phyloP scores from a whole-genome alignment of 208 protist species.

The Trypanosoma theileri region DNA sequence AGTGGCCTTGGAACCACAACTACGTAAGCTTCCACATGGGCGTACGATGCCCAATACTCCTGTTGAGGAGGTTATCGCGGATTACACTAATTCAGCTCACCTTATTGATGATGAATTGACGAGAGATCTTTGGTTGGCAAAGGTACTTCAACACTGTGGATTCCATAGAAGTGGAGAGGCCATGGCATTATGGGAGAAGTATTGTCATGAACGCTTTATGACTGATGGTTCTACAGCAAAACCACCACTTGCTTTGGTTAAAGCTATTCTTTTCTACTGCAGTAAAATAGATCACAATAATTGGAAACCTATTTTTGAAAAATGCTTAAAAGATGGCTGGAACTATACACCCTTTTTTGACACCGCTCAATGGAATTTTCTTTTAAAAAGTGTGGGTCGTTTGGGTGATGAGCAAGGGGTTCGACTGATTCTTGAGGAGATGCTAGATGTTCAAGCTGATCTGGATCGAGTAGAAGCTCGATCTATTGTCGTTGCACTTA shows the following conservation, averaged over 20 bases:
- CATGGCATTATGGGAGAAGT: slow-evolving; percentile 71
- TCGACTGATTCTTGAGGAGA: slow-evolving; percentile 76
- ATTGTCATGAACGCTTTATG: slow-evolving; percentile 62
- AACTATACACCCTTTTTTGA: slow-evolving; percentile 85
- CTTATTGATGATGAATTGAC: slow-evolving; percentile 69
- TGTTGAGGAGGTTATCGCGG: slow-evolving; percentile 68
- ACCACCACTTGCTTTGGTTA: slow-evolving; percentile 71
- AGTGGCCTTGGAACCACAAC: slow-evolving; percentile 75
- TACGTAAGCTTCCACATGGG: slow-evolving; percentile 82
- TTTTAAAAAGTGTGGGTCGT: slow-evolving; percentile 78
- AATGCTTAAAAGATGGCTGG: slow-evolving; percentile 79
- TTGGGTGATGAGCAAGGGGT: slow-evolving; percentile 81
- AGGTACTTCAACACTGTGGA: slow-evolving; percentile 85
- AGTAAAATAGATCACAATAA: slow-evolving; percentile 62
- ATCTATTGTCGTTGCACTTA: slow-evolving; percentile 79
- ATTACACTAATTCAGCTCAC: slow-evolving; percentile 64
- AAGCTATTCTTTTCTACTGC: slow-evolving; percentile 81
- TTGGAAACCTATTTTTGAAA: slow-evolving; percentile 76
- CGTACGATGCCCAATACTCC: slow-evolving; percentile 72
- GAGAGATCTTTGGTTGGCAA: slow-evolving; percentile 80
- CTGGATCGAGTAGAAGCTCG: slow-evolving; percentile 79
- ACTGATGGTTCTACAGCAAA: slow-evolving; percentile 32
- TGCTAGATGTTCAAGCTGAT: slow-evolving; percentile 86
- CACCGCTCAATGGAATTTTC: slow-evolving; percentile 80
- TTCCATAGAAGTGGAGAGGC: slow-evolving; percentile 68